Evolutionary conservation across 164 flowering plant species (phyloP).

Genomic region (Sedum album): DNA sequence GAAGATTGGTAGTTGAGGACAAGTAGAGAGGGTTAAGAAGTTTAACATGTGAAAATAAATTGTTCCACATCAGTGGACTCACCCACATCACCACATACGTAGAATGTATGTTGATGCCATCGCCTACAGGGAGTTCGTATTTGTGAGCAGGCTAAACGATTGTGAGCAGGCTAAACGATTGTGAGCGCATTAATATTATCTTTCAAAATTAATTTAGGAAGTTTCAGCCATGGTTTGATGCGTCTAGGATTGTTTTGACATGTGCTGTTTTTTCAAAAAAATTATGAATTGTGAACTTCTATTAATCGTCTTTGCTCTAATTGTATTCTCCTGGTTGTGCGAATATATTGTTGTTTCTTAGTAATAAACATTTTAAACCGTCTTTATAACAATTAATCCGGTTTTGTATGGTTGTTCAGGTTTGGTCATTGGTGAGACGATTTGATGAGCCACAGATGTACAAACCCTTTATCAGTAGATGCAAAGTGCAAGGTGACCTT

Average conservation of each 20-base stretch:
- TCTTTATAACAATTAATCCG: not conserved
- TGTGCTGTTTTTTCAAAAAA: too few relatives aligned
- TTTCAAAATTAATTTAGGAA: too few relatives aligned
- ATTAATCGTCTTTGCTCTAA: too few relatives aligned
- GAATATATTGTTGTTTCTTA: not conserved
- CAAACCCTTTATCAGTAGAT: conserved; percentile 10
- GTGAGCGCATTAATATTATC: too few relatives aligned
- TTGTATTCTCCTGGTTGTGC: too few relatives aligned
- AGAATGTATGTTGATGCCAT: not conserved
- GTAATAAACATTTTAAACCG: not conserved
- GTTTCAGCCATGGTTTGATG: too few relatives aligned
- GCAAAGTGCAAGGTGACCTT: conserved; percentile 10
- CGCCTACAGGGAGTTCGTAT: not conserved
- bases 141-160: not conserved
- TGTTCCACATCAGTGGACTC: too few relatives aligned
- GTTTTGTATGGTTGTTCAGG: conserved; percentile 3
- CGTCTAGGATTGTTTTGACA: too few relatives aligned
- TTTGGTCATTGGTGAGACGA: conserved; percentile 11
- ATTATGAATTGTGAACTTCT: too few relatives aligned
- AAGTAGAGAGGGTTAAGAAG: not conserved
- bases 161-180: too few relatives aligned
- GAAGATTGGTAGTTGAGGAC: not conserved
- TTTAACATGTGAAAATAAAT: not conserved
- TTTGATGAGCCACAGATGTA: conserved; percentile 11
- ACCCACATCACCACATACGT: too few relatives aligned